phyloP scores from a whole-genome alignment of 2,329 filamentous ascomycete species.

The Talaromyces rugulosus region DNA sequence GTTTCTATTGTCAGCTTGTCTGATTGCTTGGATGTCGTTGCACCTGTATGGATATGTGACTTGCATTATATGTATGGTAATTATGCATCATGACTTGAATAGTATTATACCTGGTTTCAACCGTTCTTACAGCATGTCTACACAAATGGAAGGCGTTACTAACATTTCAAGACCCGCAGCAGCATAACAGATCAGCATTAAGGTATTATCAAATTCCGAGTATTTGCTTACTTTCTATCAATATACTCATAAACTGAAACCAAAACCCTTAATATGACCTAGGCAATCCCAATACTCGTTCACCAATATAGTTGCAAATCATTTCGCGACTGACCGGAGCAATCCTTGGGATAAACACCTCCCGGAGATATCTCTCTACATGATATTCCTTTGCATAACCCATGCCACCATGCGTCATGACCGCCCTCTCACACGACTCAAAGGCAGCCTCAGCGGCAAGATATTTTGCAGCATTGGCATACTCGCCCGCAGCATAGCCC shows the following conservation, averaged over 20 bases:
- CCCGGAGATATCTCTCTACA: slow-evolving; percentile 55
- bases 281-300: slow-evolving; percentile 33
- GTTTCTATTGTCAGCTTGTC: background rate
- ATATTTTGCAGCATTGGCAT: slow-evolving; percentile 56
- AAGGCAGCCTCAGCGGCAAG: slow-evolving; percentile 57
- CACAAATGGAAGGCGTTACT: too few species aligned
- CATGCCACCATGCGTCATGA: slow-evolving; percentile 55
- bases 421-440: slow-evolving; percentile 52
- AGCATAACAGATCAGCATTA: too few species aligned
- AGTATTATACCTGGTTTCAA: background rate
- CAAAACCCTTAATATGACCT: slow-evolving; percentile 26
- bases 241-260: too few species aligned
- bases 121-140: background rate
- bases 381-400: slow-evolving; percentile 57
- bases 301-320: slow-evolving; percentile 37
- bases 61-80: background rate
- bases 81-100: background rate
- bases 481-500: slow-evolving; percentile 49
- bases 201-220: background rate
- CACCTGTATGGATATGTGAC: background rate
- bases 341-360: slow-evolving; percentile 54
- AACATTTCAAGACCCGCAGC: too few species aligned
- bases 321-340: slow-evolving; percentile 52
- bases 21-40: background rate
- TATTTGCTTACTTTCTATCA: background rate